Evolutionary conservation across 257 asterid species (phyloP).

Genomic region (Eustoma russellianum): DNA sequence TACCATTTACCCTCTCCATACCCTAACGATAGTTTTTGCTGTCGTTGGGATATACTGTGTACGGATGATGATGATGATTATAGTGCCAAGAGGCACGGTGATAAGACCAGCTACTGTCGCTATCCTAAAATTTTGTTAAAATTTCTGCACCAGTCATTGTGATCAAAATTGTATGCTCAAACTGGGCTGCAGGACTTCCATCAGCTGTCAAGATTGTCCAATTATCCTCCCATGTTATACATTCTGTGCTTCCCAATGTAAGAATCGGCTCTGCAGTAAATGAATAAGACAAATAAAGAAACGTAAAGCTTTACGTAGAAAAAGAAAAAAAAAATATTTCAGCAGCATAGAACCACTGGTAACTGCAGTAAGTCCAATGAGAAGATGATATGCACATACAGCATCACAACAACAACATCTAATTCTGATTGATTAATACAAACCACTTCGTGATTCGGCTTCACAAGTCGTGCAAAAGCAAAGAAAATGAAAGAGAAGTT

Average conservation of each 20-base stretch:
- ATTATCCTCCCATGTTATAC: conserved; percentile 93
- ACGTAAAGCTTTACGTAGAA: not conserved
- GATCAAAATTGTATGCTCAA: conserved; percentile 90
- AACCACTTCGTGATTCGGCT: no score
- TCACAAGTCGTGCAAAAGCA: no score
- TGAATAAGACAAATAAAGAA: not conserved
- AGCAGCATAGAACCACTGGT: no score
- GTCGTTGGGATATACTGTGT: no score
- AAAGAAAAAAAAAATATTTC: not conserved
- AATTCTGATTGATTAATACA: no score
- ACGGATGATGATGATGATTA: no score
- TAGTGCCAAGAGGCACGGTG: no score
- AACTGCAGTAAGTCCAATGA: not conserved
- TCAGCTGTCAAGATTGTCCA: conserved; percentile 96
- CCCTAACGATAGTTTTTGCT: no score
- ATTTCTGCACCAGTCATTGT: conserved; percentile 89
- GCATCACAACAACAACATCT: no score
- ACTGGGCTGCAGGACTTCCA: conserved; percentile 96
- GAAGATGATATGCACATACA: not conserved
- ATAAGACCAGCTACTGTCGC: no score
- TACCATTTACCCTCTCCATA: no score
- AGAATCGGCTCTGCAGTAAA: conserved; percentile 44
- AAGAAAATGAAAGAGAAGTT: no score
- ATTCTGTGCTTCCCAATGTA: conserved; percentile 73
- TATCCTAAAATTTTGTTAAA: conserved; percentile 33